Base-by-base conservation (phyloP, 495 filamentous ascomycete species). In the Xylona heveae region DNA sequence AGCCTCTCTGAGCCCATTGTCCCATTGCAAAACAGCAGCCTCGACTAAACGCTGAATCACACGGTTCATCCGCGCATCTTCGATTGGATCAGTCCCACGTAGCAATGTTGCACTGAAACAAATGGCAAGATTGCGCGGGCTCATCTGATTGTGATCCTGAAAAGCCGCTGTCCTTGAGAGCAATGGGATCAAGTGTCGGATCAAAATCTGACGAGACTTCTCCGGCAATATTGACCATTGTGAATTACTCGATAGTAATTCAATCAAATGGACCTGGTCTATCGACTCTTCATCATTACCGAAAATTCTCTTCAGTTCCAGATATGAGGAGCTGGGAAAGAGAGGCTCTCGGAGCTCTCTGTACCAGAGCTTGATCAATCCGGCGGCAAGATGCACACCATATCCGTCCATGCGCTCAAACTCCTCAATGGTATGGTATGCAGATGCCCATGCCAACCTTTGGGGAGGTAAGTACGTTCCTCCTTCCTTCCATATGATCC, bases 331-430 rank as follows among this genome's bases (percentile, higher is more conserved):
- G 14, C 41, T 42, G 0, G 64, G 58, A 34, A 68, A 55, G 31
- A 68, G 42, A 5, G 64, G 64, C 29, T 59, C 51, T 9, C 53
- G 53, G 1, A 68, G 54, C 30, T 59, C 59, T 7, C 60, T 49
- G 37, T 68, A 68, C 58, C 66, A 68, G 5, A 54, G 23, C 41
- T 68, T 68, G 40, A 68, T 59, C 20, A 68, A 30, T 9, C 45
- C 55, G 2, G 64, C 59, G 4, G 61, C 62, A 19, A 55, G 50
- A 34, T 58, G 54, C 6, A 61, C 59, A 3, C 57, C 51, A 38
- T 61, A 68, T 16, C 62, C 57, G 20, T 64, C 54, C 37, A 44
- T 51, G 15, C 46, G 50, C 8, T 59, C 52, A 20, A 59, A 33
- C 28, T 61, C 57, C 6, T 50, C 47, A 5, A 57, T 37, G 24